phyloP scores from a whole-genome alignment of 176 grass and related monocot species.

The Paspalum notatum region DNA sequence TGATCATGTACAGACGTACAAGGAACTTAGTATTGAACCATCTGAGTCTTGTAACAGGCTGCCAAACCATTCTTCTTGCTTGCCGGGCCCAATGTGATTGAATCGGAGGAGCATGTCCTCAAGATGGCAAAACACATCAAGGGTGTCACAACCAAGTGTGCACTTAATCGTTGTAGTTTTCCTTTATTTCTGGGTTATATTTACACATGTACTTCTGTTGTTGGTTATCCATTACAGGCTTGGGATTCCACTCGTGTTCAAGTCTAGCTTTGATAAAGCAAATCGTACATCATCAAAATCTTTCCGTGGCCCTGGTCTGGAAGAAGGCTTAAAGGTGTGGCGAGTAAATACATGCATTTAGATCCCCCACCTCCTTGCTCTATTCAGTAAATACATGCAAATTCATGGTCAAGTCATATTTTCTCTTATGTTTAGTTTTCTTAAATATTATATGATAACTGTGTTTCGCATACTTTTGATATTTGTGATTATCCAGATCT shows the following conservation, averaged over 20 bases:
- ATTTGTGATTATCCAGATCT: background rate
- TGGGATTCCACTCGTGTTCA: conserved; percentile 87
- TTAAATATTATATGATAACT: background rate
- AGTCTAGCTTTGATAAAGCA: conserved; percentile 97
- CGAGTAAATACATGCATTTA: background rate
- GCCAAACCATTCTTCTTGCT: conserved; percentile 91
- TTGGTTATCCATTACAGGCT: conserved; percentile 51
- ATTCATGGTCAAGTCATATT: background rate
- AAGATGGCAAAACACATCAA: conserved; percentile 95
- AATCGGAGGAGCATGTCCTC: conserved; percentile 88
- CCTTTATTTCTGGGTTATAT: background rate
- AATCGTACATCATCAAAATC: conserved; percentile 94
- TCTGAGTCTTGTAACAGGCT: conserved; percentile 59
- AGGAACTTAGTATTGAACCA: conserved; percentile 1
- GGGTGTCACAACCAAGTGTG: conserved; percentile 69
- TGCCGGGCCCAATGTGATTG: conserved; percentile 88
- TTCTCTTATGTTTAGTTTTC: background rate
- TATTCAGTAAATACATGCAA: background rate
- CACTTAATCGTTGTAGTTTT: background rate
- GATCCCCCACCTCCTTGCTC: no score
- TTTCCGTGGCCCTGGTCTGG: conserved; percentile 87
- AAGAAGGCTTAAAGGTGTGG: conserved; percentile 82
- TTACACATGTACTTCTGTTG: background rate
- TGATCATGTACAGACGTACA: background rate
- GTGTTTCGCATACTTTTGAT: background rate